Evolutionary conservation across 2,329 filamentous ascomycete species (phyloP).

Genomic region (Lachnellula arida): DNA sequence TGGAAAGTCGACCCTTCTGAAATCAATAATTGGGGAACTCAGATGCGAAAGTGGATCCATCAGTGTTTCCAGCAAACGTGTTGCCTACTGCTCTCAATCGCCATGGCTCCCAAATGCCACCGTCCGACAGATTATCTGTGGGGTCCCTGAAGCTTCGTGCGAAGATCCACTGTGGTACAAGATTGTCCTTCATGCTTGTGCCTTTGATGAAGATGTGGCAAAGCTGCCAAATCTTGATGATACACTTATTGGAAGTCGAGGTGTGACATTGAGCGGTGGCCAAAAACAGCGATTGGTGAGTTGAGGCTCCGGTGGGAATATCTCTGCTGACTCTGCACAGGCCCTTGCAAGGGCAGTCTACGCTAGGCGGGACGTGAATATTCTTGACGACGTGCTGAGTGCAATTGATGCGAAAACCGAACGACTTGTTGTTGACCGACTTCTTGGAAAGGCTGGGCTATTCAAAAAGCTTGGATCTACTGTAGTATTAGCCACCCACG

Average conservation of each 20-base stretch:
- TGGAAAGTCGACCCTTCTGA: constrained; percentile 28
- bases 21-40: constrained; percentile 27
- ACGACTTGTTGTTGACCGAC: constrained; percentile 35
- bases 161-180: constrained; percentile 26
- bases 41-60: constrained; percentile 7
- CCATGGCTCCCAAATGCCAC: constrained; percentile 42
- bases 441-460: constrained; percentile 15
- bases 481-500: constrained; percentile 38
- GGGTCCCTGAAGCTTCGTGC: constrained; percentile 11
- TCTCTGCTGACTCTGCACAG: constrained; percentile 5
- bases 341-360: constrained; percentile 25
- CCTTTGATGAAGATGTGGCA: constrained; percentile 23
- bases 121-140: constrained; percentile 38
- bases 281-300: constrained; percentile 20
- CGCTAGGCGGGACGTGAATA: constrained; percentile 25
- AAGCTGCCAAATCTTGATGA: constrained; percentile 27
- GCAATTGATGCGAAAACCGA: constrained; percentile 42
- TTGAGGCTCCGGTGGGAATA: not conserved
- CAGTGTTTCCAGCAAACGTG: not conserved
- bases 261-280: constrained; percentile 31
- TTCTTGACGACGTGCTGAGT: constrained; percentile 45
- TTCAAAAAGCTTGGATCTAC: constrained; percentile 29
- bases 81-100: constrained; percentile 41
- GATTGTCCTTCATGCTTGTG: constrained; percentile 24
- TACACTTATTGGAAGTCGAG: constrained; percentile 30